Conservation (phyloP, 305 asterid genomes). For the Solanum hybrid region DNA sequence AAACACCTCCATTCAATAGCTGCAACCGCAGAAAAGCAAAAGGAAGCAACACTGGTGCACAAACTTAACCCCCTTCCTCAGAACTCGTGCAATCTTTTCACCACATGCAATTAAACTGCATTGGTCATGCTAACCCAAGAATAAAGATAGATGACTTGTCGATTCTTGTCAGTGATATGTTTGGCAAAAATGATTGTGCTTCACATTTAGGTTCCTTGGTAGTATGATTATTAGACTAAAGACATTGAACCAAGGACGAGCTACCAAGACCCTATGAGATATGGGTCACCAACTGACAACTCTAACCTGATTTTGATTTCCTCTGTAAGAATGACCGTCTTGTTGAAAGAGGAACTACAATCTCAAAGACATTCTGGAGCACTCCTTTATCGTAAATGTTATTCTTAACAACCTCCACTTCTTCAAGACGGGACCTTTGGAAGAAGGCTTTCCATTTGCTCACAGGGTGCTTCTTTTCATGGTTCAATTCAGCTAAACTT, state of each 20-base stretch:
- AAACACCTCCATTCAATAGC: neutral
- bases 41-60: neutral
- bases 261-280: neutral
- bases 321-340: conserved; percentile 40
- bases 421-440: conserved; percentile 65
- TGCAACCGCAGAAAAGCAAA: neutral
- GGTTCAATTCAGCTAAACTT: conserved; percentile 51
- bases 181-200: neutral
- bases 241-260: neutral
- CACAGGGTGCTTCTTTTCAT: conserved; percentile 40
- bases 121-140: neutral
- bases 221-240: neutral
- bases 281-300: conserved; percentile 4
- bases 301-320: conserved; percentile 59
- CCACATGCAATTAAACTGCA: neutral
- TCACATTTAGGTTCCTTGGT: conserved; percentile 5
- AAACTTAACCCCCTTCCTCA: neutral
- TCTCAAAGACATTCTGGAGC: conserved; percentile 47
- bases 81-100: neutral
- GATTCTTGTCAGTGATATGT: neutral
- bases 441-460: conserved; percentile 76
- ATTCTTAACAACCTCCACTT: conserved; percentile 47
- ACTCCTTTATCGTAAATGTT: conserved; percentile 67
- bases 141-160: neutral
- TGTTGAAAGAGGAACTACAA: conserved; percentile 60